A percentile compares a stretch with the other conserved stretches of the same genome.
These are phyloP conservation scores for Rhododendron griersonianum DNA, from an alignment of 148 eudicot genomes.

Conservation along the genomic window DNA sequence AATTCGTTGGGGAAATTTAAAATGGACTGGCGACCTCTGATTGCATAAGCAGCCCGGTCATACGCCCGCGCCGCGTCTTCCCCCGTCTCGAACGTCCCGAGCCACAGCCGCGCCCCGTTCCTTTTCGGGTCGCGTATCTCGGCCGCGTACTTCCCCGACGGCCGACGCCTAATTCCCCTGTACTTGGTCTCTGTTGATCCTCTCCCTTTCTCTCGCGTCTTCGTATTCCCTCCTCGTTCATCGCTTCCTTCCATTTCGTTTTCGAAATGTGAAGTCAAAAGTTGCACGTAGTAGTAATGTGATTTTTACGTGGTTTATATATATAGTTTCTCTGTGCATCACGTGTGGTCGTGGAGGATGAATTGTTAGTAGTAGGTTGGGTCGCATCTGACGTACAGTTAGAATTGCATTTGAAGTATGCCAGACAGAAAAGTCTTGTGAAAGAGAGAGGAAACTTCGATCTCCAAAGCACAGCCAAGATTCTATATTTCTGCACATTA, in stretches of 20 bases:
- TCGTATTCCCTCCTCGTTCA: neutral
- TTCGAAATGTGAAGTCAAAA: neutral
- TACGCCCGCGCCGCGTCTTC: constrained; percentile 18
- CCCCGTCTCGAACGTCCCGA: constrained; percentile 9
- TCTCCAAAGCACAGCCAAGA: neutral
- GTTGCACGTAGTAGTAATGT: neutral
- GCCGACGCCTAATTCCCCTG: neutral
- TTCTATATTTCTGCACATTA: neutral
- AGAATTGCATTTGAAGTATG: neutral
- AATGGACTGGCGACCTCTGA: constrained; percentile 13
- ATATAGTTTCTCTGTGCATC: neutral
- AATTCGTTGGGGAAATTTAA: constrained; percentile 15
- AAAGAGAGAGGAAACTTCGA: neutral
- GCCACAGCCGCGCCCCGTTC: constrained; percentile 12
- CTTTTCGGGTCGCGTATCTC: constrained; percentile 11
- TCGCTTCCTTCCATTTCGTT: neutral
- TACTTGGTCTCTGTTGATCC: neutral
- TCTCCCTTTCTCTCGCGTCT: neutral
- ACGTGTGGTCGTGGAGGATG: neutral
- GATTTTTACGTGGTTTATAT: neutral
- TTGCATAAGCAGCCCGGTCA: constrained; percentile 11
- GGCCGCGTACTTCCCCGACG: constrained; percentile 13
- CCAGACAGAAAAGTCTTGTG: neutral
- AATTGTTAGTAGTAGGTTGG: neutral
- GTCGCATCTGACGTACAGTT: neutral